Evolutionary conservation across 345 rosid species (phyloP).

Genomic region (Dovyalis caffra): DNA sequence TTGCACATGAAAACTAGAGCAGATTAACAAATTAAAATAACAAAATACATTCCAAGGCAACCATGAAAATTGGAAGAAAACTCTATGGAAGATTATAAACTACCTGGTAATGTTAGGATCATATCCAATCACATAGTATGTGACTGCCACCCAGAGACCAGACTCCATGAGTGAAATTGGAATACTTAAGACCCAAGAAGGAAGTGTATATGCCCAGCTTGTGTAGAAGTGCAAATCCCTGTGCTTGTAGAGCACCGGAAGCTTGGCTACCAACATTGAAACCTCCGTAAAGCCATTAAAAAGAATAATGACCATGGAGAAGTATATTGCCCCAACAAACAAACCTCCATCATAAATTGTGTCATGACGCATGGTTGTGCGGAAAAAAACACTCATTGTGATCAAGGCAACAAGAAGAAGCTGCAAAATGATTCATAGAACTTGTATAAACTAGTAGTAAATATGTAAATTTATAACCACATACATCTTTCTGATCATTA

Average conservation of each 20-base stretch:
- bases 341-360: constrained; percentile 86
- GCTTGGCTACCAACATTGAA: constrained; percentile 93
- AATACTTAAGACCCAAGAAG: constrained; percentile 85
- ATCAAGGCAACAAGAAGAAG: constrained; percentile 85
- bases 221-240: constrained; percentile 93
- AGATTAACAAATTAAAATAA: neutral
- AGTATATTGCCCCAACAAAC: constrained; percentile 83
- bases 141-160: constrained; percentile 88
- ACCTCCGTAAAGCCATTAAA: constrained; percentile 98
- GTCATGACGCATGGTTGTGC: constrained; percentile 75
- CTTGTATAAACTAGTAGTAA: constrained; percentile 9
- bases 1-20: constrained; percentile 5
- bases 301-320: constrained; percentile 96
- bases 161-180: constrained; percentile 90
- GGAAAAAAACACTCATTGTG: constrained; percentile 95
- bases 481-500: neutral
- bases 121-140: constrained; percentile 87
- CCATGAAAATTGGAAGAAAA: constrained; percentile 6
- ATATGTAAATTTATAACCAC: neutral
- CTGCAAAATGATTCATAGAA: constrained; percentile 46
- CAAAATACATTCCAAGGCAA: constrained; percentile 12
- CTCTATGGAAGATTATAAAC: constrained; percentile 13
- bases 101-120: constrained; percentile 82
- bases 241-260: constrained; percentile 94
- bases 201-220: constrained; percentile 91